Evolutionary conservation across 306 rosid species (phyloP), one percentile per base, ranked within the genome.

Genomic region (Amphicarpaea edgeworthii): DNA sequence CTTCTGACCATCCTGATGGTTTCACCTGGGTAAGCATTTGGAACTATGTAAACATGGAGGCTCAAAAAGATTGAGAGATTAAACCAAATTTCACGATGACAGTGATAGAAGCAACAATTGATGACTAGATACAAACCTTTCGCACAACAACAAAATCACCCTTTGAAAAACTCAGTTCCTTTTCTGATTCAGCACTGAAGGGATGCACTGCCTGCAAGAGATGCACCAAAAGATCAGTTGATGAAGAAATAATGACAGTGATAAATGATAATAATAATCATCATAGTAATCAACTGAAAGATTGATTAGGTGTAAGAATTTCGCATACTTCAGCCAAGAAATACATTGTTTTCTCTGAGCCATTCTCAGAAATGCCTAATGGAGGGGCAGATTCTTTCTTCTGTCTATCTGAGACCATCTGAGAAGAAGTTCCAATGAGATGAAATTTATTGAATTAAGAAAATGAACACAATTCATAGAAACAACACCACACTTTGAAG

Each of bases 311-410:
- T 47, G 62, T 51, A 63, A 54, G 71, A 69, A 74, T 46, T 67
- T 14, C 58, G 69, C 97, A 81, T 89, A 95, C 99, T 84, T 95
- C 99, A 34, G 97, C 97, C 90, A 95, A 84, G 91, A 92, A 89
- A 87, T 87, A 95, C 82, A 85, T 84, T 16, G 93, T 89, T 83
- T 95, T 92, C 86, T 49, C 87, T 3, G 92, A 69, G 85, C 85
- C 83, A 61, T 85, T 92, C 65, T 87, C 92, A 12, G 86, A 67
- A 15, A 86, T 75, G 80, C 81, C 78, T 69, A 88, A 65, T 37
- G 99, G 99, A 81, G 97, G 99, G 70, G 96, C 99, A 41, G 99
- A 95, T 77, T 92, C 97, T 86, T 92, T 95, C 85, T 91, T 88
- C 82, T 95, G 99, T 84, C 93, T 95, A 80, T 95, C 99, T 40